Evolutionary conservation across 2,329 filamentous ascomycete genomes (phyloP).

Genomic region (Calcarisporium arbuscula): DNA sequence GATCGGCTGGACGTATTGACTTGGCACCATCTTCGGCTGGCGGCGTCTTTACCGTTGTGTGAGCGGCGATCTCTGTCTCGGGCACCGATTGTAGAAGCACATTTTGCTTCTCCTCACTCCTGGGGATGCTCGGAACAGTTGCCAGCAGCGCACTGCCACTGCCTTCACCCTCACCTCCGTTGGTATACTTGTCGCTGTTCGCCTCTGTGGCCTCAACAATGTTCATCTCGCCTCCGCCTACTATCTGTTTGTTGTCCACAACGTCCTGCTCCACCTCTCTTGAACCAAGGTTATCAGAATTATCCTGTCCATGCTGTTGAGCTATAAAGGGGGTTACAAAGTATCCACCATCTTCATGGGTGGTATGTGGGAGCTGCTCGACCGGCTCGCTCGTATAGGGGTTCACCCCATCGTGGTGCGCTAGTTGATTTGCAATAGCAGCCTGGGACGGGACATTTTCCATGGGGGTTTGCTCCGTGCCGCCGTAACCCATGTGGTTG

Average conservation of each 20-base stretch:
- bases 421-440: constrained; percentile 42
- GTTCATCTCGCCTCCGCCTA: too few relatives aligned
- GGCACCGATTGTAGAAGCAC: constrained; percentile 11
- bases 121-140: constrained; percentile 10
- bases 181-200: constrained; percentile 11
- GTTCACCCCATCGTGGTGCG: constrained; percentile 49
- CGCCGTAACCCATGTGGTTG: constrained; percentile 35
- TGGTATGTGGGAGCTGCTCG: constrained; percentile 13
- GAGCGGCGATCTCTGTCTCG: constrained; percentile 11
- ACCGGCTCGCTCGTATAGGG: constrained; percentile 47
- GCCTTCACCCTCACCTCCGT: constrained; percentile 2
- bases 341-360: constrained; percentile 10
- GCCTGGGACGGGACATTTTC: constrained; percentile 45
- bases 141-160: constrained; percentile 13
- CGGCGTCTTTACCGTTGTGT: constrained; percentile 6
- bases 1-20: constrained; percentile 18
- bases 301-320: too few relatives aligned
- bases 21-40: constrained; percentile 2
- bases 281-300: too few relatives aligned
- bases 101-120: constrained; percentile 13
- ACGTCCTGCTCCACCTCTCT: too few relatives aligned
- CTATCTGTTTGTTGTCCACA: background rate
- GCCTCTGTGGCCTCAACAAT: background rate
- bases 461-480: constrained; percentile 37
- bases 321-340: too few relatives aligned